A percentile compares a stretch with the other conserved stretches of the same genome.
Evolutionary conservation across 129 eudicot genomes (phyloP).

Genomic region (Arctium lappa): DNA sequence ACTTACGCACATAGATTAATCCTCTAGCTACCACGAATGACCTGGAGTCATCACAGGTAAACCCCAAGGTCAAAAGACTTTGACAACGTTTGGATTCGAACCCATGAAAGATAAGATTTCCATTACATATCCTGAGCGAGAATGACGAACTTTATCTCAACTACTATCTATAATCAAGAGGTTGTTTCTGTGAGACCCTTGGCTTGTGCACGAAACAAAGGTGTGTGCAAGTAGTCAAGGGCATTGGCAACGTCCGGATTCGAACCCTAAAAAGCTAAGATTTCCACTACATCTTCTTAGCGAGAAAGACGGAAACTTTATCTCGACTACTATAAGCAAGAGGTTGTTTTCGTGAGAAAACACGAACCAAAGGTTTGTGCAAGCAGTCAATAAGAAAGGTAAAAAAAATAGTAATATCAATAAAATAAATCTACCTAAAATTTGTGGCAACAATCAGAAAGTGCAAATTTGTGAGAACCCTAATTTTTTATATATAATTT

Average conservation of each 20-base stretch:
- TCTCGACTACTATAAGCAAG: too few relatives aligned
- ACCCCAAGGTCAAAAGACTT: background rate
- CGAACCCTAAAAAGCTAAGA: background rate
- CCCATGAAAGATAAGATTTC: background rate
- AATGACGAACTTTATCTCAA: too few relatives aligned
- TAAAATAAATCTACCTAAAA: too few relatives aligned
- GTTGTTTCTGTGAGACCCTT: too few relatives aligned
- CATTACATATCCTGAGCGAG: too few relatives aligned
- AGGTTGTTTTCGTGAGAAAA: too few relatives aligned
- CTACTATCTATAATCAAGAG: too few relatives aligned
- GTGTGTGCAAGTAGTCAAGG: background rate
- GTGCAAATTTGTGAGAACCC: too few relatives aligned
- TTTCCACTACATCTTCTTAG: background rate
- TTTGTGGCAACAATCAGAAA: background rate
- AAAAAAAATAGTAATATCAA: background rate
- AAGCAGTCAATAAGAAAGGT: background rate
- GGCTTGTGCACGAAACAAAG: background rate
- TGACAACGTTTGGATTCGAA: background rate
- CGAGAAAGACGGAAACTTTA: too few relatives aligned
- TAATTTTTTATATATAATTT: too few relatives aligned
- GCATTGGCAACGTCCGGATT: background rate
- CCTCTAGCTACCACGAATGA: background rate
- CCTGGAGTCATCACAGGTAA: too few relatives aligned
- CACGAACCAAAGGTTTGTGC: background rate
- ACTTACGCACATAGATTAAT: background rate